These are phyloP conservation scores for Hemileia vastatrix DNA, from an alignment of 1,284 basidiomycete genomes.

Conservation along the genomic window DNA sequence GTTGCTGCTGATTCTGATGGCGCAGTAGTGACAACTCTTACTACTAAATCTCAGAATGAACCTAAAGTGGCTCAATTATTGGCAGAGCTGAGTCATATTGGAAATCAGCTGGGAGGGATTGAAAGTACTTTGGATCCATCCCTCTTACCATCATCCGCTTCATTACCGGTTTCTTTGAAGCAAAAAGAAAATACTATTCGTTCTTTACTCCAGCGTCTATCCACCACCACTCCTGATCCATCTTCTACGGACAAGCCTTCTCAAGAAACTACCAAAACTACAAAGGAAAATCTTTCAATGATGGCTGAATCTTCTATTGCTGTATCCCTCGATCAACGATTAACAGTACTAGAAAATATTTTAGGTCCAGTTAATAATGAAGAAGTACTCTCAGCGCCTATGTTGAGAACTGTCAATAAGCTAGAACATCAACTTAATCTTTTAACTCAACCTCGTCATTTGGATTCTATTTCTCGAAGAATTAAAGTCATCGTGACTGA, in stretches of 20 bases:
- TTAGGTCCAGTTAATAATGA: conserved; percentile 21
- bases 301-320: background rate
- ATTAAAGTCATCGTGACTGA: conserved; percentile 87
- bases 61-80: conserved; percentile 9
- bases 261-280: background rate
- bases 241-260: background rate
- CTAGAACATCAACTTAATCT: conserved; percentile 76
- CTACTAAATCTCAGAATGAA: conserved; percentile 2
- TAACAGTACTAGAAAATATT: conserved; percentile 17
- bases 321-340: conserved; percentile 8
- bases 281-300: no score
- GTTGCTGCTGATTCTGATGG: background rate
- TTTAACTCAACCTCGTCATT: conserved; percentile 86
- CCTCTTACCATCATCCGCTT: no score
- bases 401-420: conserved; percentile 68
- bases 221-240: background rate
- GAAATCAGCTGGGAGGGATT: conserved; percentile 14
- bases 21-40: background rate
- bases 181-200: no score
- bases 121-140: no score
- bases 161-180: no score
- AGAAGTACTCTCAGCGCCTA: conserved; percentile 57
- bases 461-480: conserved; percentile 88
- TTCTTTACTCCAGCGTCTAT: no score
- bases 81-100: conserved; percentile 12